A percentile compares a stretch with the other conserved stretches of the same genome.
Evolutionary conservation across 2,329 filamentous ascomycete genomes (phyloP).

Genomic region (Bipolaris cookei): DNA sequence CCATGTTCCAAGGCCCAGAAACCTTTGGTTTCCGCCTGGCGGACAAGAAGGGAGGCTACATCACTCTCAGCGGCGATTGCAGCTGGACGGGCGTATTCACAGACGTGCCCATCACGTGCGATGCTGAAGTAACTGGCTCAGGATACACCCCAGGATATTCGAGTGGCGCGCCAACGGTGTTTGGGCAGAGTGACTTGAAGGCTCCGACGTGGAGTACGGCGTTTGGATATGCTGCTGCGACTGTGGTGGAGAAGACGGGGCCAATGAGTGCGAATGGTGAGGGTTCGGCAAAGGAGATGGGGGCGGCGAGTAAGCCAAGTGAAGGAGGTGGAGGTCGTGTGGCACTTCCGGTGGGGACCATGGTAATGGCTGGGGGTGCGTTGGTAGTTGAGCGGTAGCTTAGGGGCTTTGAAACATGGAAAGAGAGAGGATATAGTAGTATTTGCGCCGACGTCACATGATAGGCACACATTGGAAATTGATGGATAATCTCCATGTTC

Average conservation of each 20-base stretch:
- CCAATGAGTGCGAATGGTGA: not conserved
- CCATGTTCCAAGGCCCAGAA: conserved; percentile 12
- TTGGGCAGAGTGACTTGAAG: conserved; percentile 4
- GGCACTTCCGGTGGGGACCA: not conserved
- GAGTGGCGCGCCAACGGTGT: not conserved
- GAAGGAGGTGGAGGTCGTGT: not conserved
- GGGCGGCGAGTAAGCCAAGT: not conserved
- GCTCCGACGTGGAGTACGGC: not conserved
- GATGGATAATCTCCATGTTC: not conserved
- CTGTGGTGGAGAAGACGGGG: conserved; percentile 2
- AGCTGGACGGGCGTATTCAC: conserved; percentile 13
- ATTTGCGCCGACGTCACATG: not conserved
- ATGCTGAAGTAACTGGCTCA: not conserved
- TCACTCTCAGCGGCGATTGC: conserved; percentile 9
- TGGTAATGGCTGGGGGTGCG: conserved; percentile 3
- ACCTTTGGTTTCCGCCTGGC: conserved; percentile 10
- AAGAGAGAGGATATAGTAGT: not conserved
- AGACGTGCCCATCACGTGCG: conserved; percentile 10
- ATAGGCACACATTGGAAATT: not conserved
- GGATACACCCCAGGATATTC: not conserved
- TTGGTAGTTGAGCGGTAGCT: conserved; percentile 6
- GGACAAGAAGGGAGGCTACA: not conserved
- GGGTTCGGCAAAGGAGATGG: not conserved
- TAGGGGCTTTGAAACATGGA: not conserved
- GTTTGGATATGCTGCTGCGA: conserved; percentile 10